Conservation (phyloP, 176 grass and related monocot genomes). For the Musa itinerans region DNA sequence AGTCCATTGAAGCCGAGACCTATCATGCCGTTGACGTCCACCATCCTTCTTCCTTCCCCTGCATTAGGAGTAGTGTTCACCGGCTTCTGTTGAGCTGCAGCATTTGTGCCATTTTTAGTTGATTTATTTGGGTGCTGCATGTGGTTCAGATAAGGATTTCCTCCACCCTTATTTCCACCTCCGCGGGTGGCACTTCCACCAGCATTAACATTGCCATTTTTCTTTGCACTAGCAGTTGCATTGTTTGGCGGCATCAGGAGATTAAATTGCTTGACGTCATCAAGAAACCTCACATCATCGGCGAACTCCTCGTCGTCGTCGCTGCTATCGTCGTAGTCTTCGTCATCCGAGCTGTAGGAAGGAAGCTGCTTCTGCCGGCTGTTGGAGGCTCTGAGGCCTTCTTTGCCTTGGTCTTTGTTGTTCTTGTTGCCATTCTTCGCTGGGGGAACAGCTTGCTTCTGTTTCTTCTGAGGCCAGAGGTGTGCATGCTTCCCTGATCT, state of each 20-base stretch:
- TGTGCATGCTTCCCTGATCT: slow-evolving; percentile 81
- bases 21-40: slow-evolving; percentile 2
- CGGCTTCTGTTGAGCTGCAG: neutral
- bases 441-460: slow-evolving; percentile 36
- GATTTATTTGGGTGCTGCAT: slow-evolving; percentile 27
- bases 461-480: slow-evolving; percentile 64
- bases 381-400: slow-evolving; percentile 67
- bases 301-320: slow-evolving; percentile 25
- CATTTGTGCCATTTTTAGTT: neutral
- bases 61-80: neutral
- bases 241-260: slow-evolving; percentile 36
- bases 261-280: slow-evolving; percentile 69
- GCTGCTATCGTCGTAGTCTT: too few relatives aligned
- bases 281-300: slow-evolving; percentile 37
- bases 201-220: slow-evolving; percentile 13
- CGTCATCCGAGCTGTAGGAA: slow-evolving; percentile 28
- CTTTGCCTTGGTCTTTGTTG: slow-evolving; percentile 64
- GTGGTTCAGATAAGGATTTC: slow-evolving; percentile 42
- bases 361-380: slow-evolving; percentile 60
- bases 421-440: slow-evolving; percentile 34
- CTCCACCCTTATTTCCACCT: neutral
- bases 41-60: slow-evolving; percentile 2
- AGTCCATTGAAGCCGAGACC: neutral
- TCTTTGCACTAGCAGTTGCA: slow-evolving; percentile 26
- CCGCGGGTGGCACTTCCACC: slow-evolving; percentile 34